Evolutionary conservation across 1,284 basidiomycete species (phyloP).

Genomic region (Anthracocystis setariae): DNA sequence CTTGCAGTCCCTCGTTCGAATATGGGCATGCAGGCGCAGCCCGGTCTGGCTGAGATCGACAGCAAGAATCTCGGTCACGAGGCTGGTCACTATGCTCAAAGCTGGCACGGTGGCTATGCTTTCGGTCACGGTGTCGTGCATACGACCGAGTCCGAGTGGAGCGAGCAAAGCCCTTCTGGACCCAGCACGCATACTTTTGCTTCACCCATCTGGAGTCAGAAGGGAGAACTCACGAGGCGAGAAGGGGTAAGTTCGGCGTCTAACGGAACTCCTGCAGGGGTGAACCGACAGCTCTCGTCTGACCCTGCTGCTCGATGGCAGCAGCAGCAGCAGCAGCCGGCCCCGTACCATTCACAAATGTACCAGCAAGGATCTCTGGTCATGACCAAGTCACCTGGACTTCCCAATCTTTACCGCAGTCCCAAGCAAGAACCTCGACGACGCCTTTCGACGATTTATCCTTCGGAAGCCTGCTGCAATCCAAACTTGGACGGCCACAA

Average conservation of each 20-base stretch:
- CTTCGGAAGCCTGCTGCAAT: not conserved
- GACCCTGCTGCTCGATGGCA: conserved; percentile 24
- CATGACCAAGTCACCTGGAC: not conserved
- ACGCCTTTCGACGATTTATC: conserved; percentile 13
- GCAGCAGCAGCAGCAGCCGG: conserved; percentile 14
- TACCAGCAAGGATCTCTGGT: conserved; percentile 18
- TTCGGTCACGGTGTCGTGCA: conserved; percentile 10
- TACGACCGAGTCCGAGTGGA: conserved; percentile 32
- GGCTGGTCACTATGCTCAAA: conserved; percentile 16
- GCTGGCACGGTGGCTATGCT: conserved; percentile 19
- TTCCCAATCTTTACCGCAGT: conserved; percentile 7
- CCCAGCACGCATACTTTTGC: conserved; percentile 27
- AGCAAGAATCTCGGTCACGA: conserved; percentile 15
- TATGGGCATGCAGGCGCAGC: conserved; percentile 2
- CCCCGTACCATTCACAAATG: conserved; percentile 8
- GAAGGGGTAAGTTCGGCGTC: conserved; percentile 10
- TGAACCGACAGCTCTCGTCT: conserved; percentile 23
- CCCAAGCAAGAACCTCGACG: conserved; percentile 12
- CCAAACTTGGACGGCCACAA: not conserved
- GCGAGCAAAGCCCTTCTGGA: conserved; percentile 35
- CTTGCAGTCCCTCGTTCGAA: conserved; percentile 7
- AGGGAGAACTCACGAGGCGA: conserved; percentile 25
- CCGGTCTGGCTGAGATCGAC: conserved; percentile 8
- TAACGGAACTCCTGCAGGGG: conserved; percentile 11
- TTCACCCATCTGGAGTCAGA: conserved; percentile 39